Conservation (phyloP, 257 asterid genomes). For the Salvia miltiorrhiza region DNA sequence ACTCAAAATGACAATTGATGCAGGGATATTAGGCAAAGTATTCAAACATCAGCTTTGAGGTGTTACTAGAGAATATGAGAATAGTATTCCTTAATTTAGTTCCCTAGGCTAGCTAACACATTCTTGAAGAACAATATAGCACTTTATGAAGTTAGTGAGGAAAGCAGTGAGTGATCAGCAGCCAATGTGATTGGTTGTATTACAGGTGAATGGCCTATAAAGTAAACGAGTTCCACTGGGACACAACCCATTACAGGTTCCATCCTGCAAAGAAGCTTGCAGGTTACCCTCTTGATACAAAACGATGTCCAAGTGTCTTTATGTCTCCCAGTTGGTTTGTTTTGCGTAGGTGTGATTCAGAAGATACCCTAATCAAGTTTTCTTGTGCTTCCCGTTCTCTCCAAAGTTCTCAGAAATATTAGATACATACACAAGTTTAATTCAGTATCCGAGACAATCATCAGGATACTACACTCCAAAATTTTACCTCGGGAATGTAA, state of each 20-base stretch:
- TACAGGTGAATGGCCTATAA: neutral
- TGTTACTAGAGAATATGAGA: neutral
- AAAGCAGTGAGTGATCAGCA: neutral
- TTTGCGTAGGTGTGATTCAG: neutral
- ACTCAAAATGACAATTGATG: conserved; percentile 13
- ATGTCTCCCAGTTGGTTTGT: neutral
- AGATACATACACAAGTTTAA: neutral
- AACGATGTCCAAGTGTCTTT: neutral
- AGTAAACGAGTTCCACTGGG: neutral
- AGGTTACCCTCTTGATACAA: neutral
- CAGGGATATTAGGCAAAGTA: conserved; percentile 6
- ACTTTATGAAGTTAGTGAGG: neutral
- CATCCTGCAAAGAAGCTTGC: neutral
- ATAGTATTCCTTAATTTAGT: neutral
- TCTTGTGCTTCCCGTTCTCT: no score
- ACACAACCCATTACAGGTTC: neutral
- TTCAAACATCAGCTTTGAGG: neutral
- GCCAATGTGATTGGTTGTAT: neutral
- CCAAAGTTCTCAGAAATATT: no score
- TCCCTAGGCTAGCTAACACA: neutral
- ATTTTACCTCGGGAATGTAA: neutral
- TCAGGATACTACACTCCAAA: neutral
- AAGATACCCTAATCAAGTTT: neutral
- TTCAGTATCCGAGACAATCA: conserved; percentile 10
- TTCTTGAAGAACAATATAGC: neutral